Evolutionary conservation across 2,329 filamentous ascomycete species (phyloP).

Genomic region (Ophiosphaerella narmari): DNA sequence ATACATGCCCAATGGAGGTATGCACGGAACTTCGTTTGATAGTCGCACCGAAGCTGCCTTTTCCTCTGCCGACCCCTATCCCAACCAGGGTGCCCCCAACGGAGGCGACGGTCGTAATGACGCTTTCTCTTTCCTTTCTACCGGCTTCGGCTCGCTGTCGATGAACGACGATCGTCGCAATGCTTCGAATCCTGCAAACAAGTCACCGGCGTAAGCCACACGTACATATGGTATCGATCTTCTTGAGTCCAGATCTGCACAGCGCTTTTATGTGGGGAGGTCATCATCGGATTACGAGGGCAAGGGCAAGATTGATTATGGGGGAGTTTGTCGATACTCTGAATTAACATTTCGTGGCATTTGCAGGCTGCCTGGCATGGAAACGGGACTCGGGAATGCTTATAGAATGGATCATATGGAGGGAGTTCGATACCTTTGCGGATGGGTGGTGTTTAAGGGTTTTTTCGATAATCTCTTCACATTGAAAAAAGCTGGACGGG

Average conservation of each 20-base stretch:
- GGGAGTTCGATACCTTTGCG: slow-evolving; percentile 47
- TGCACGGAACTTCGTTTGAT: slow-evolving; percentile 87
- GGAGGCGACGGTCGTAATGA: slow-evolving; percentile 70
- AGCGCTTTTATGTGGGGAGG: slow-evolving; percentile 41
- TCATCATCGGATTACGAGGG: slow-evolving; percentile 41
- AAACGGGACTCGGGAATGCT: slow-evolving; percentile 32
- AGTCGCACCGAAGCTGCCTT: slow-evolving; percentile 95
- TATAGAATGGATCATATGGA: slow-evolving; percentile 46
- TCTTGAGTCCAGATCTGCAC: slow-evolving; percentile 39
- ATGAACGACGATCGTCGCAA: slow-evolving; percentile 65
- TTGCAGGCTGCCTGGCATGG: slow-evolving; percentile 44
- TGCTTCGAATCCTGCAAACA: slow-evolving; percentile 45
- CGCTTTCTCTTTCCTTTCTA: slow-evolving; percentile 79
- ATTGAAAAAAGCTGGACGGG: slow-evolving; percentile 31
- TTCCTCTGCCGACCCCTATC: slow-evolving; percentile 82
- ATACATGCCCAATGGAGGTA: slow-evolving; percentile 74
- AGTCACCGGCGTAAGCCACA: slow-evolving; percentile 45
- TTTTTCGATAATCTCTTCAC: slow-evolving; percentile 18
- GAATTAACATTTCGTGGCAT: slow-evolving; percentile 45
- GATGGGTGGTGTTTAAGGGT: slow-evolving; percentile 39
- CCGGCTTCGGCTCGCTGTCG: slow-evolving; percentile 72
- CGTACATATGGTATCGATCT: slow-evolving; percentile 44
- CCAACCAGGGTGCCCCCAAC: slow-evolving; percentile 72
- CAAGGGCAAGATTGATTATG: slow-evolving; percentile 41
- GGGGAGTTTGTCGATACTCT: slow-evolving; percentile 43